Conservation (phyloP, 2,329 filamentous ascomycete species). For the Basipetospora sp. region DNA sequence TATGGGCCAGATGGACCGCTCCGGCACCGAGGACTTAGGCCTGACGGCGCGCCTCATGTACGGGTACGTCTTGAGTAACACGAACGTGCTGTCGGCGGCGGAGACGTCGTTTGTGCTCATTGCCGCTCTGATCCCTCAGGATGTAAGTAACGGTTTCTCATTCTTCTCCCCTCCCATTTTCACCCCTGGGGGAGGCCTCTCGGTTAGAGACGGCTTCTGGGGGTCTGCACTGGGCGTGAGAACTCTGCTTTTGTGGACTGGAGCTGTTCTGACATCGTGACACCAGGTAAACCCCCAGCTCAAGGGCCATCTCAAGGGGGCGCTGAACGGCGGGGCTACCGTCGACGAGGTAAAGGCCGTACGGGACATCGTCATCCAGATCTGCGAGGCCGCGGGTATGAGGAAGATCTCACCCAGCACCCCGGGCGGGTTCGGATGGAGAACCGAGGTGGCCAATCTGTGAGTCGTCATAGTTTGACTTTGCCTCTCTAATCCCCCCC, state of each 20-base stretch:
- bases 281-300: conserved; percentile 34
- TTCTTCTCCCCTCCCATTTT: background rate
- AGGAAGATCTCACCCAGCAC: conserved; percentile 18
- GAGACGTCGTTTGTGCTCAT: conserved; percentile 39
- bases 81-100: conserved; percentile 25
- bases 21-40: conserved; percentile 35
- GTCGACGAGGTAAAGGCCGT: conserved; percentile 34
- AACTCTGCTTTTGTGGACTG: too few species aligned
- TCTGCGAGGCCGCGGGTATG: conserved; percentile 35
- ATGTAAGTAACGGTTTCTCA: conserved; percentile 20
- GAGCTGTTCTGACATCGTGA: too few species aligned
- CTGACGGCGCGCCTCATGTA: conserved; percentile 33
- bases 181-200: too few species aligned
- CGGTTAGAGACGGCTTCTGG: background rate
- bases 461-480: conserved; percentile 11
- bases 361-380: conserved; percentile 27
- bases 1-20: conserved; percentile 32
- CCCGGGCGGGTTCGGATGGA: conserved; percentile 31
- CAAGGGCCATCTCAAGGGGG: conserved; percentile 36
- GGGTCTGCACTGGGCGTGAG: too few species aligned
- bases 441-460: conserved; percentile 26
- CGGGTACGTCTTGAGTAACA: conserved; percentile 33
- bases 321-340: conserved; percentile 33
- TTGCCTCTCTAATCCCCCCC: too few species aligned
- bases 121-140: conserved; percentile 34